Percentiles rank a stretch among this genome's conserved stretches.
These are phyloP conservation scores for Trichoderma endophyticum DNA, from an alignment of 2,329 filamentous ascomycete genomes.

Conservation along the genomic window DNA sequence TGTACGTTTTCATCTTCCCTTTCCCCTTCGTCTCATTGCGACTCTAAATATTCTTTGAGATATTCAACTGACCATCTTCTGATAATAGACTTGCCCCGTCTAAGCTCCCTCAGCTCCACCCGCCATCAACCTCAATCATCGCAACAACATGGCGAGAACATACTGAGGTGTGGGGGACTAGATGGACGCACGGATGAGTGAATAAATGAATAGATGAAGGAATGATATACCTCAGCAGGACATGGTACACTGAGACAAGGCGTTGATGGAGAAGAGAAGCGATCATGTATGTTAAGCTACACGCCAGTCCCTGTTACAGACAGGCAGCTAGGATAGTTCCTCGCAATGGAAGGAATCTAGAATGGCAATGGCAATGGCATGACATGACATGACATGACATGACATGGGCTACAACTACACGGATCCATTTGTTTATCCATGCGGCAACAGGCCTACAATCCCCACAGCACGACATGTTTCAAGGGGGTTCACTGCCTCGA, in stretches of 20 bases:
- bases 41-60: too few relatives aligned
- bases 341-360: neutral
- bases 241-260: neutral
- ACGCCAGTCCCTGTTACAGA: neutral
- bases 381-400: neutral
- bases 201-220: neutral
- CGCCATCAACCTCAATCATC: neutral
- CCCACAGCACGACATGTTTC: neutral
- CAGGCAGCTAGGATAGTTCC: neutral
- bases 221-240: neutral
- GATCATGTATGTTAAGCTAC: neutral
- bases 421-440: neutral
- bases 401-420: neutral
- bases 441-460: neutral
- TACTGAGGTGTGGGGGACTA: neutral
- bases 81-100: constrained; percentile 34
- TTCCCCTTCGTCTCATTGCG: neutral
- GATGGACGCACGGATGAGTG: neutral
- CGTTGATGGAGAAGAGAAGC: neutral
- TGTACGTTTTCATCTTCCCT: constrained; percentile 40
- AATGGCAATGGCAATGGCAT: neutral
- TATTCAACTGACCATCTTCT: neutral
- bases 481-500: neutral
- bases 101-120: constrained; percentile 19
- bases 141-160: neutral